These are phyloP conservation scores for Cladosporium colombiae DNA, from an alignment of 2,329 filamentous ascomycete genomes.

Conservation along the genomic window DNA sequence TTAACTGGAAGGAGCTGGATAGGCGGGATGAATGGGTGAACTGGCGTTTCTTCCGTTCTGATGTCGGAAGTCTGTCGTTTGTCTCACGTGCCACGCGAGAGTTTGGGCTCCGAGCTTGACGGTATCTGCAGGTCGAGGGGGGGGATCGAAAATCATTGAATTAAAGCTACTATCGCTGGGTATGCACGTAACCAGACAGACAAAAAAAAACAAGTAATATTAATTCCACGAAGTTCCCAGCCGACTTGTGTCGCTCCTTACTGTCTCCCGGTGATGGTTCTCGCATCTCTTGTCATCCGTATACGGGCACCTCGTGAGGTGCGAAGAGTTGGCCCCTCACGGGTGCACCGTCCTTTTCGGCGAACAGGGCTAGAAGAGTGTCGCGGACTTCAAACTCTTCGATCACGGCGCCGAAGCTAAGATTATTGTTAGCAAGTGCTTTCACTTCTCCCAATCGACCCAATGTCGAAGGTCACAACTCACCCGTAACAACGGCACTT, in stretches of 20 bases:
- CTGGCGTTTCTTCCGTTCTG: no score
- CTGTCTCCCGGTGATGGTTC: background rate
- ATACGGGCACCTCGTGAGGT: conserved; percentile 23
- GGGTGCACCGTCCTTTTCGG: conserved; percentile 50
- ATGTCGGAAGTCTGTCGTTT: no score
- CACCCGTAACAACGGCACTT: conserved; percentile 94
- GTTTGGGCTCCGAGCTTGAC: background rate
- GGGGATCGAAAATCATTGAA: background rate
- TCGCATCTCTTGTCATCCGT: conserved; percentile 1
- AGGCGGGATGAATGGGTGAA: no score
- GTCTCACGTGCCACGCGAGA: background rate
- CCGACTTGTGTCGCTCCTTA: background rate
- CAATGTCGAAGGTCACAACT: conserved; percentile 40
- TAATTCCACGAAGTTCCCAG: background rate
- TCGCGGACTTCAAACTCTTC: conserved; percentile 76
- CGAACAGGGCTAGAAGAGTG: conserved; percentile 71
- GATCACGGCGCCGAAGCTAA: conserved; percentile 66
- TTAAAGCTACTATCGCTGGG: background rate
- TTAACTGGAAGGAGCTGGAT: background rate
- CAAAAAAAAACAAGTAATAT: background rate
- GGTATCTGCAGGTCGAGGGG: no score
- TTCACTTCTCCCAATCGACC: background rate
- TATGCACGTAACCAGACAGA: background rate
- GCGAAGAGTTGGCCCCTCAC: conserved; percentile 20
- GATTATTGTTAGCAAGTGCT: background rate